Evolutionary conservation across 1,284 basidiomycete species (phyloP), one percentile per base, ranked within the genome.

Genomic region (Sanghuangporus baumii): DNA sequence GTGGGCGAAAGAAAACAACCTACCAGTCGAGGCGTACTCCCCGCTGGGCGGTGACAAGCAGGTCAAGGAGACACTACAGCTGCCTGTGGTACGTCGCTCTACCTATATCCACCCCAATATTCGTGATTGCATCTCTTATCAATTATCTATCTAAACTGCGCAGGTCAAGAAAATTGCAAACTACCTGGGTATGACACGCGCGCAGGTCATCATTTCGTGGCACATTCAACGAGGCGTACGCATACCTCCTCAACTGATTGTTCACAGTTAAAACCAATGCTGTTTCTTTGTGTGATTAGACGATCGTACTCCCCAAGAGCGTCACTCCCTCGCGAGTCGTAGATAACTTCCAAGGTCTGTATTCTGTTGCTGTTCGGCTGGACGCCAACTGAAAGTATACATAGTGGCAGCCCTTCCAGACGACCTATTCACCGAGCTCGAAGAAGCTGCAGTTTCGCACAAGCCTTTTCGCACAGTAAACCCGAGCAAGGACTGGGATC

Each of bases 141-240:
- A 41, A 4, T 47, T 9, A 41, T 51, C 41, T 34, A 31, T 48
- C 36, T 31, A n/a, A n/a, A 37, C 40, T 23, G 12, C n/a, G 18
- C 3, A 81, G 79, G 78, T 90, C 37, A 79, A 81, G 68, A 72
- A 79, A 57, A 82, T 89, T 61, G 87, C 89, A 40, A 73, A 80
- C 63, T 79, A 86, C 68, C 79, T 91, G 66, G 79, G 79, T 12
- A 85, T 91, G 58, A 89, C 87, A 7, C 88, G 89, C 40, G 88
- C 89, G n/a, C 89, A 90, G 72, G 86, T 87, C 40, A 76, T 91
- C 55, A 84, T 93, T 69, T 89, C 86, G 8, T 94, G 90, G 91
- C 85, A 89, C 69, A 79, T 90, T 55, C 88, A 91, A 74, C 84
- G 89, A 48, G 89, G 90, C 14, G 87, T 91, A 71, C 55, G 83